These are phyloP conservation scores for Entomortierella lignicola DNA, from an alignment of 192 early-diverging fungal species.

Conservation along the genomic window DNA sequence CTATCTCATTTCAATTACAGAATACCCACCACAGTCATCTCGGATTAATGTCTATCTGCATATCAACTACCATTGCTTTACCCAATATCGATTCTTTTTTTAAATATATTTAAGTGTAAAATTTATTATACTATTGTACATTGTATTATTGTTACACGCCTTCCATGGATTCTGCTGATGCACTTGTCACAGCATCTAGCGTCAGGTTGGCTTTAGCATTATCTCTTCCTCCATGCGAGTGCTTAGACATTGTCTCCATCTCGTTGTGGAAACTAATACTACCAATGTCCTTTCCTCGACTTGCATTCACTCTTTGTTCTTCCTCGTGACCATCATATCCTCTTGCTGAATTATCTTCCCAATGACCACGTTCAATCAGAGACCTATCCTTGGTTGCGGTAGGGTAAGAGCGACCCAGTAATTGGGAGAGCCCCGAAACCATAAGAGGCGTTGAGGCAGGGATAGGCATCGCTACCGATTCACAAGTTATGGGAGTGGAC, in stretches of 20 bases:
- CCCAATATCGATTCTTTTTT: too few relatives aligned
- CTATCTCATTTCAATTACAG: too few relatives aligned
- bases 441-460: slow-evolving; percentile 1
- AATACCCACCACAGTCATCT: too few relatives aligned
- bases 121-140: neutral
- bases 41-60: too few relatives aligned
- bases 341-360: neutral
- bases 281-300: too few relatives aligned
- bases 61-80: too few relatives aligned
- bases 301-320: neutral
- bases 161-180: slow-evolving; percentile 26
- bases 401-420: slow-evolving; percentile 14
- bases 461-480: neutral
- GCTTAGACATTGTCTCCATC: neutral
- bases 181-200: slow-evolving; percentile 30
- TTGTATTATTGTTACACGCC: slow-evolving; percentile 15
- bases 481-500: neutral
- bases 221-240: neutral
- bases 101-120: too few relatives aligned
- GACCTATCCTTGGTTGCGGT: neutral
- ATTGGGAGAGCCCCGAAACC: slow-evolving; percentile 18
- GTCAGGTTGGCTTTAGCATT: neutral
- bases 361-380: neutral
- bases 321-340: neutral
- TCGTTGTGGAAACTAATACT: too few relatives aligned